Evolutionary conservation across 306 rosid genomes (phyloP).

Genomic region (Heteromeles arbutifolia): DNA sequence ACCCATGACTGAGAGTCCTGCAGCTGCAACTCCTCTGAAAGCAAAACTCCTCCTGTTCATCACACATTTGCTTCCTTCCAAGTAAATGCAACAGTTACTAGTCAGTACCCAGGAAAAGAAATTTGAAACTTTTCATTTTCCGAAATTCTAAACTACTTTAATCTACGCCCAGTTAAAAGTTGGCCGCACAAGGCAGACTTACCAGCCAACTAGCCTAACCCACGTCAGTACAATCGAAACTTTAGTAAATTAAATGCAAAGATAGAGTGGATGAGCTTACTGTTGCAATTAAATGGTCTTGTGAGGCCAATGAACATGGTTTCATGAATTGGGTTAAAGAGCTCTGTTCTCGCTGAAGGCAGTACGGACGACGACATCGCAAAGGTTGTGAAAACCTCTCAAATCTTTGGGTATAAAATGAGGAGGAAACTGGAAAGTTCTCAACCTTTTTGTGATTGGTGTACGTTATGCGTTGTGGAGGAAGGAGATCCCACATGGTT

Average conservation of each 20-base stretch:
- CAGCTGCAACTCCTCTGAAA: constrained; percentile 62
- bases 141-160: neutral
- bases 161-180: too few species aligned
- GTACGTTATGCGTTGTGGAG: constrained; percentile 1
- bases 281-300: constrained; percentile 29
- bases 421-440: neutral
- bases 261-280: constrained; percentile 24
- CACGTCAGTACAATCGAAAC: neutral
- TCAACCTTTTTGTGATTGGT: neutral
- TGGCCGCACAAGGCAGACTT: too few species aligned
- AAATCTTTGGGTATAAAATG: neutral
- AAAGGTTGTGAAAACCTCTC: neutral
- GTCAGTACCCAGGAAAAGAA: constrained; percentile 4
- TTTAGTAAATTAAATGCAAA: neutral
- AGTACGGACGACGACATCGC: constrained; percentile 47
- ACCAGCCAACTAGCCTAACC: neutral
- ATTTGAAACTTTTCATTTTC: too few species aligned
- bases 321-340: constrained; percentile 25
- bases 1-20: constrained; percentile 60
- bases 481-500: neutral
- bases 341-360: constrained; percentile 38
- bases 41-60: constrained; percentile 58
- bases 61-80: constrained; percentile 73
- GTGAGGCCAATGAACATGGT: constrained; percentile 27
- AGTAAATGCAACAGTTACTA: neutral